Conservation (phyloP, 2,329 filamentous ascomycete species). For the Ophiostoma piceae region DNA sequence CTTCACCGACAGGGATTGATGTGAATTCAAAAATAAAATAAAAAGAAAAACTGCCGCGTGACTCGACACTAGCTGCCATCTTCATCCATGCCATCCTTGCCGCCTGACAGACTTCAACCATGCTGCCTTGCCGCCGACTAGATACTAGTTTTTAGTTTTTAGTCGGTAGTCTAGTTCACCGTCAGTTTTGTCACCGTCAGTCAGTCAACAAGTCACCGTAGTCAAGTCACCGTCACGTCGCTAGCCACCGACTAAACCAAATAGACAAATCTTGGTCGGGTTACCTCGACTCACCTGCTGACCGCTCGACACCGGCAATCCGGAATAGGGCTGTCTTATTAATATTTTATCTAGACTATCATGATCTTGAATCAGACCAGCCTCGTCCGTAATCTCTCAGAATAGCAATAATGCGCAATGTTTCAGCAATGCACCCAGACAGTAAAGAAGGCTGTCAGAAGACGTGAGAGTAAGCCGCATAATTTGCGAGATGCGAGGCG, state of each 20-base stretch:
- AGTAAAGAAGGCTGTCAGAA: not conserved
- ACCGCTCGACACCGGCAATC: constrained; percentile 5
- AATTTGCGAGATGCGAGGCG: not conserved
- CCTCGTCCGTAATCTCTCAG: not conserved
- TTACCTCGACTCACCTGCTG: not conserved
- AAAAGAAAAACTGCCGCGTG: not conserved
- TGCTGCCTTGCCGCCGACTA: not conserved
- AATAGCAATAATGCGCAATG: constrained; percentile 3
- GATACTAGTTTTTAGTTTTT: not conserved
- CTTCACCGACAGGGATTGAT: not conserved
- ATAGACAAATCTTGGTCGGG: not conserved
- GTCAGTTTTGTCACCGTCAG: not conserved
- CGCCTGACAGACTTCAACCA: not conserved
- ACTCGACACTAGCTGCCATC: constrained; percentile 15
- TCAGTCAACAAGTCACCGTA: not conserved
- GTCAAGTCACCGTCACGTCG: not conserved
- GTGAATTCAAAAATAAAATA: not conserved
- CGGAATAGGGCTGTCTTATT: not conserved
- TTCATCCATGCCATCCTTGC: not conserved
- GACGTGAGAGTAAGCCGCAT: not conserved
- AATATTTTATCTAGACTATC: not conserved
- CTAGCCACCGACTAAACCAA: not conserved
- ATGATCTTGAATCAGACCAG: too few relatives aligned
- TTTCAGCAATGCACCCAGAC: not conserved
- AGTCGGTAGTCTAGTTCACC: not conserved